phyloP scores from a whole-genome alignment of 768 basidiomycete species.

The Galerina sulciceps region DNA sequence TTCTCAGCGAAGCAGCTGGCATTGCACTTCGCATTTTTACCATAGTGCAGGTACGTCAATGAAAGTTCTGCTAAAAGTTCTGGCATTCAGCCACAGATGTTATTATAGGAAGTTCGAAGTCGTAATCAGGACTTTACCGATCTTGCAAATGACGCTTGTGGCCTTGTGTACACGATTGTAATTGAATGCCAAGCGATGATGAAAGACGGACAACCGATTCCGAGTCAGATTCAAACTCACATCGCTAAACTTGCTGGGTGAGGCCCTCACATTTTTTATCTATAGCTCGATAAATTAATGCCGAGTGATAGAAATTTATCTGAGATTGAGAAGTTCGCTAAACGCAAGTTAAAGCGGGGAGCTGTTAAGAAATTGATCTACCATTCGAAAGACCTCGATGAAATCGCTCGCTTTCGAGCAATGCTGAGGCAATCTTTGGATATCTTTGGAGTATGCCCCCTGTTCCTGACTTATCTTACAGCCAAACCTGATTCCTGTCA shows the following conservation, averaged over 20 bases:
- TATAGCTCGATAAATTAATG: too few species aligned
- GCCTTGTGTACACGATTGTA: slow-evolving; percentile 4
- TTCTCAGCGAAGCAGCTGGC: slow-evolving; percentile 1
- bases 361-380: slow-evolving; percentile 7
- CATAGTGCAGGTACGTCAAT: neutral
- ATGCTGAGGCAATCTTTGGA: slow-evolving; percentile 11
- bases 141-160: slow-evolving; percentile 9
- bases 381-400: slow-evolving; percentile 1
- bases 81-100: neutral
- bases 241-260: neutral
- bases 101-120: slow-evolving; percentile 3
- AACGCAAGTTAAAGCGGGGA: slow-evolving; percentile 3
- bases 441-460: slow-evolving; percentile 7
- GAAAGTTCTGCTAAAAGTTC: neutral
- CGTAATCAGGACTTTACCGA: slow-evolving; percentile 3
- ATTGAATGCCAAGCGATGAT: slow-evolving; percentile 7
- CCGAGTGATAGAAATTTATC: neutral
- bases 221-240: neutral
- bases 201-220: neutral
- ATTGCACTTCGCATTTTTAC: slow-evolving; percentile 3
- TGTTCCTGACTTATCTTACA: neutral
- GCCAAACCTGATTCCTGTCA: neutral
- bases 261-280: neutral
- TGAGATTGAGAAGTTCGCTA: slow-evolving; percentile 5
- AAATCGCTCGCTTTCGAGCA: slow-evolving; percentile 6